These are phyloP conservation scores for Starmerella bombi DNA, from an alignment of 805 yeast species.

Conservation along the genomic window DNA sequence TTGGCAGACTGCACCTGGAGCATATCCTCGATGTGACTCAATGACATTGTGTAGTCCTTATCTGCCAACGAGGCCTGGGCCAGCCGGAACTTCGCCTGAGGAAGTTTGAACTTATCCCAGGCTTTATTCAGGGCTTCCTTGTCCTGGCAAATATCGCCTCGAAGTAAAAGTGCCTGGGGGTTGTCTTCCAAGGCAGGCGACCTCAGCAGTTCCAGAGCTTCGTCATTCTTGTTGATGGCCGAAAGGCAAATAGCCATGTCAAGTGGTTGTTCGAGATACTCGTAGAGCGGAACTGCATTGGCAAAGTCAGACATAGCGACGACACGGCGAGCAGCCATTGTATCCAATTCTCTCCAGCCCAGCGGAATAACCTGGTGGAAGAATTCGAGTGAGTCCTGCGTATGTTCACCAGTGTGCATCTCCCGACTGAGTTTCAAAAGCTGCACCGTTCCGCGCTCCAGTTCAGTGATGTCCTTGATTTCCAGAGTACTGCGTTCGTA, in stretches of 20 bases:
- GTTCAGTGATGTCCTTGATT: slow-evolving; percentile 65
- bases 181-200: slow-evolving; percentile 56
- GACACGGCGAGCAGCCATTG: slow-evolving; percentile 69
- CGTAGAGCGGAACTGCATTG: slow-evolving; percentile 82
- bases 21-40: slow-evolving; percentile 61
- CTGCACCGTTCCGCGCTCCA: slow-evolving; percentile 88
- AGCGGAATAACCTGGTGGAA: slow-evolving; percentile 62
- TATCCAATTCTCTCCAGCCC: slow-evolving; percentile 79
- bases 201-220: slow-evolving; percentile 49
- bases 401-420: slow-evolving; percentile 15
- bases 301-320: slow-evolving; percentile 72
- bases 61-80: slow-evolving; percentile 45
- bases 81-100: slow-evolving; percentile 74
- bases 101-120: slow-evolving; percentile 74
- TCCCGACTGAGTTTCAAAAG: slow-evolving; percentile 75
- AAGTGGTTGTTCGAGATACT: slow-evolving; percentile 56
- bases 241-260: slow-evolving; percentile 89
- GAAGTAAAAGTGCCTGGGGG: slow-evolving; percentile 68
- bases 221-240: slow-evolving; percentile 57
- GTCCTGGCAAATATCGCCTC: slow-evolving; percentile 74
- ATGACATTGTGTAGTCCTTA: slow-evolving; percentile 41
- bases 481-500: slow-evolving; percentile 87
- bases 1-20: slow-evolving; percentile 58
- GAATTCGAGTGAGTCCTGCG: slow-evolving; percentile 35
- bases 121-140: slow-evolving; percentile 69